Evolutionary conservation across 257 asterid species (phyloP).

Genomic region (Scutellaria barbata): DNA sequence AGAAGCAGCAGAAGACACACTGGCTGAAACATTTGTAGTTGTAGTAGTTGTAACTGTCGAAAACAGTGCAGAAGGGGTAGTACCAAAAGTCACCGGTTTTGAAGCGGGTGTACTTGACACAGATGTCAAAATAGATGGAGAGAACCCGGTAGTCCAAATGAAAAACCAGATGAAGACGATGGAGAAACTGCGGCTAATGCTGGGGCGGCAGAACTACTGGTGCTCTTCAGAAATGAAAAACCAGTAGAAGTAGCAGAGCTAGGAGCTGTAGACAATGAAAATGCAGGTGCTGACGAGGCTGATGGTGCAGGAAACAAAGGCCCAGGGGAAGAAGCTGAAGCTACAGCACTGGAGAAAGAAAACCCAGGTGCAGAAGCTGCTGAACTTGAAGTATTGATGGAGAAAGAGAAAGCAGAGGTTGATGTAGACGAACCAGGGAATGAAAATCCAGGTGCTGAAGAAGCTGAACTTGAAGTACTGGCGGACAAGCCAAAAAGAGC

Average conservation of each 20-base stretch:
- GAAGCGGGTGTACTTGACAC: constrained; percentile 49
- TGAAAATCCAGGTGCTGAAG: constrained; percentile 31
- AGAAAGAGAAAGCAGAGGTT: constrained; percentile 35
- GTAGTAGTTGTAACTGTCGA: constrained; percentile 64
- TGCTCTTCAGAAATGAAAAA: constrained; percentile 47
- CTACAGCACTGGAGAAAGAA: constrained; percentile 42
- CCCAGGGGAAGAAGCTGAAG: constrained; percentile 48
- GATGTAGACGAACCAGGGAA: constrained; percentile 37
- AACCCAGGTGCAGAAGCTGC: constrained; percentile 50
- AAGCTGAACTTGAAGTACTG: constrained; percentile 32
- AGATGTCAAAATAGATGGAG: constrained; percentile 46
- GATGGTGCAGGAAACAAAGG: constrained; percentile 47
- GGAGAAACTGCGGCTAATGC: constrained; percentile 46
- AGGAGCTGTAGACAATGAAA: constrained; percentile 46
- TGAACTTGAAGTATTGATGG: constrained; percentile 38
- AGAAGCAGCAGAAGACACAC: constrained; percentile 45
- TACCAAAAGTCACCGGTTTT: constrained; percentile 47
- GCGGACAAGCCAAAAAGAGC: constrained; percentile 38
- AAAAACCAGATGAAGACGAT: constrained; percentile 51
- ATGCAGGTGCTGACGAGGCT: constrained; percentile 38
- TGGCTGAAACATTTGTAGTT: constrained; percentile 6
- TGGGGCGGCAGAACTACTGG: constrained; percentile 41
- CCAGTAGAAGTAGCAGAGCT: constrained; percentile 46
- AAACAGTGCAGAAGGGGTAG: constrained; percentile 55
- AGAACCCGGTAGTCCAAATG: constrained; percentile 52